Evolutionary conservation across 441 rosid species (phyloP).

Genomic region (Corymbia citriodora): DNA sequence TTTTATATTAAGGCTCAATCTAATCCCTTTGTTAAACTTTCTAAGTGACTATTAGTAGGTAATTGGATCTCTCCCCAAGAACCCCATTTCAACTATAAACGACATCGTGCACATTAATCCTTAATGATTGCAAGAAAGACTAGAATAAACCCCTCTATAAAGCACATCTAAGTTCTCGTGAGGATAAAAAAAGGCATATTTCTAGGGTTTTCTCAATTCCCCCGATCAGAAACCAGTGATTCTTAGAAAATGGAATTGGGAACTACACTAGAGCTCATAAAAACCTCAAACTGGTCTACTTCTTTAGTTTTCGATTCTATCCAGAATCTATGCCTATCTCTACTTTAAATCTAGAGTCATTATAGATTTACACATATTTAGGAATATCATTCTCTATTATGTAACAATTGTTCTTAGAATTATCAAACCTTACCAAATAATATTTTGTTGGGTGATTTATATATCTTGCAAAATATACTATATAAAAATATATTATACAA

Average conservation of each 20-base stretch:
- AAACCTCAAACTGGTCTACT: not conserved
- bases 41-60: too few species aligned
- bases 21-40: too few species aligned
- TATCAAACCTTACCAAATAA: too few species aligned
- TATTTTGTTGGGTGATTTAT: too few species aligned
- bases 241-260: not conserved
- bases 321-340: not conserved
- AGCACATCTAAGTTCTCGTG: not conserved
- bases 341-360: not conserved
- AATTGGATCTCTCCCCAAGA: not conserved
- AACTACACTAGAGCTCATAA: accelerated
- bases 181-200: not conserved
- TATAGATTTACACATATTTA: not conserved
- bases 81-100: not conserved
- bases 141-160: too few species aligned
- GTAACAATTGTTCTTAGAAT: too few species aligned
- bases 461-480: too few species aligned
- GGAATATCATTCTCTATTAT: not conserved
- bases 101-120: not conserved
- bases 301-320: not conserved
- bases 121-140: not conserved
- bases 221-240: accelerated
- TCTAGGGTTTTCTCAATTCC: not conserved
- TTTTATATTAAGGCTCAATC: too few species aligned
- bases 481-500: too few species aligned